phyloP scores from a whole-genome alignment of 1,284 basidiomycete species.

The Cerrena zonata region DNA sequence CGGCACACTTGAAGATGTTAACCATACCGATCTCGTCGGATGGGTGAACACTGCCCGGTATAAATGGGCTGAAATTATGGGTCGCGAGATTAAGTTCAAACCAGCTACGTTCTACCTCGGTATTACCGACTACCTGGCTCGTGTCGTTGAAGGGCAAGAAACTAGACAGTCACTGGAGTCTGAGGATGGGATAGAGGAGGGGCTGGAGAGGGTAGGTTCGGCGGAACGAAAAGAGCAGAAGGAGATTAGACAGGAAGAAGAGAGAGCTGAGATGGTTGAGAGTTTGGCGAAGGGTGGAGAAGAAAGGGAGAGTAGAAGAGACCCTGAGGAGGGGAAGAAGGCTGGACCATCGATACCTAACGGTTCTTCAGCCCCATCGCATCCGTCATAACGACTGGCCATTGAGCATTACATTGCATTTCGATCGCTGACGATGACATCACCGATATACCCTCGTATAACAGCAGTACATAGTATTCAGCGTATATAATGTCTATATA shows the following conservation, averaged over 20 bases:
- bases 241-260: conserved; percentile 22
- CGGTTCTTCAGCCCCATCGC: too few species aligned
- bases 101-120: conserved; percentile 85
- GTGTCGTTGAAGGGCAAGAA: conserved; percentile 54
- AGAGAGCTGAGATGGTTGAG: conserved; percentile 28
- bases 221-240: conserved; percentile 16
- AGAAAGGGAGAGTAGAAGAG: neutral
- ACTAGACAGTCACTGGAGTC: conserved; percentile 4
- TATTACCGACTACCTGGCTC: conserved; percentile 63
- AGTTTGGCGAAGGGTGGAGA: conserved; percentile 23
- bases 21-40: conserved; percentile 85
- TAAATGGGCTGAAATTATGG: conserved; percentile 81
- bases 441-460: neutral
- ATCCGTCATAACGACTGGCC: too few species aligned
- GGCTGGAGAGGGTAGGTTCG: neutral
- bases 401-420: too few species aligned
- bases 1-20: conserved; percentile 85
- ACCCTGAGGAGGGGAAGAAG: neutral
- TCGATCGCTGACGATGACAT: neutral
- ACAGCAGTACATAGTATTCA: neutral
- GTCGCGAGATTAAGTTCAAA: conserved; percentile 83
- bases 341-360: too few species aligned
- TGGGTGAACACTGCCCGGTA: conserved; percentile 81
- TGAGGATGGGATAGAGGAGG: conserved; percentile 1
- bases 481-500: neutral